Conservation (phyloP, 164 flowering plant genomes). For the Aristolochia fimbriata region DNA sequence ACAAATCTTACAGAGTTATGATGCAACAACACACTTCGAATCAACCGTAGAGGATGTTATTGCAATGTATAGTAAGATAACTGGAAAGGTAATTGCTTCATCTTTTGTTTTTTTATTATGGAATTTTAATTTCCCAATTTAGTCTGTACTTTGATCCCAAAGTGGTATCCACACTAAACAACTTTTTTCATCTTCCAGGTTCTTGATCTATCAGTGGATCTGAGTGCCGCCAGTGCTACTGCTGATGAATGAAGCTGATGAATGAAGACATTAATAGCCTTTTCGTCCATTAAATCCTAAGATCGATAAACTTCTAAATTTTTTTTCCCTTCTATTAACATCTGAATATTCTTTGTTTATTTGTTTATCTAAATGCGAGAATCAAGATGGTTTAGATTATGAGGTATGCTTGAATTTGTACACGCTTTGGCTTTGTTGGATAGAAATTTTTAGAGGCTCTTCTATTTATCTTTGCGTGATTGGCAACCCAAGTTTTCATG, state of each 20-base stretch:
- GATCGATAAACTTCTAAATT: neutral
- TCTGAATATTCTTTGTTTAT: neutral
- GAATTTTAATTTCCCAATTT: no score
- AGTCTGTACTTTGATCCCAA: no score
- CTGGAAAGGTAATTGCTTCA: conserved; percentile 64
- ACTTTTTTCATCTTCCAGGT: conserved; percentile 19
- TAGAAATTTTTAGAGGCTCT: neutral
- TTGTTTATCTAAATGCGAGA: neutral
- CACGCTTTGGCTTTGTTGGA: neutral
- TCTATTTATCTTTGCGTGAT: no score
- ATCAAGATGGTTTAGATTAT: neutral
- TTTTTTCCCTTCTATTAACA: neutral
- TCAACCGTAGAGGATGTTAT: conserved; percentile 70
- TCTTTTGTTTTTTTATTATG: no score
- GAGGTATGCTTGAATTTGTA: neutral
- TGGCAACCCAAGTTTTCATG: no score
- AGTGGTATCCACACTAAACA: neutral
- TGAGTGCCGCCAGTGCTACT: conserved; percentile 80
- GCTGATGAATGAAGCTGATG: conserved; percentile 40
- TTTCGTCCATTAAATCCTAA: conserved; percentile 1
- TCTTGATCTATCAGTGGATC: conserved; percentile 69
- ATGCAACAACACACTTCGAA: conserved; percentile 80
- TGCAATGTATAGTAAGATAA: conserved; percentile 62
- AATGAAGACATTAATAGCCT: conserved; percentile 13
- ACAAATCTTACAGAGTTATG: conserved; percentile 57